Conservation (phyloP, 345 rosid genomes). For the sweet orange (Citrus sinensis) region DNA sequence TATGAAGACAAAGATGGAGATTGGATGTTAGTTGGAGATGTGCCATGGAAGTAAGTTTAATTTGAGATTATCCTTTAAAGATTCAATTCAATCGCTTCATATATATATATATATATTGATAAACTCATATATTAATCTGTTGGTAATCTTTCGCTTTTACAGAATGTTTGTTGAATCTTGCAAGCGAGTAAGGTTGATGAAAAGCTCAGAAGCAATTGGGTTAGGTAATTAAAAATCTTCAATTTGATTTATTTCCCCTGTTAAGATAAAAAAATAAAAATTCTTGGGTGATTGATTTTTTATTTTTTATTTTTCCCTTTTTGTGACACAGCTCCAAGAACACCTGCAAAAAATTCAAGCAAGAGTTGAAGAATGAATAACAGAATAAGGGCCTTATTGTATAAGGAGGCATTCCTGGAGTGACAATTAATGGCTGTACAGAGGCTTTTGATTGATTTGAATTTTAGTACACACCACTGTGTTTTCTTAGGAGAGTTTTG, state of each 20-base stretch:
- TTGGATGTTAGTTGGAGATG: constrained; percentile 90
- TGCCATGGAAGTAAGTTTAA: constrained; percentile 77
- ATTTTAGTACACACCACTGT: no score
- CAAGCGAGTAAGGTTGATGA: constrained; percentile 70
- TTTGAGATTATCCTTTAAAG: not conserved
- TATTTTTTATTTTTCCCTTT: not conserved
- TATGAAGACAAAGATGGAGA: constrained; percentile 87
- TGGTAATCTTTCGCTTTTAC: not conserved
- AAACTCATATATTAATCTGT: not conserved
- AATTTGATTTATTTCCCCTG: not conserved
- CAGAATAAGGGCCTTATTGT: no score
- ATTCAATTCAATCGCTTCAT: not conserved
- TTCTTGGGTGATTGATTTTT: not conserved
- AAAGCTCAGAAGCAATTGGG: constrained; percentile 47
- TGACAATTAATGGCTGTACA: constrained; percentile 24
- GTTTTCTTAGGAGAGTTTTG: constrained; percentile 4
- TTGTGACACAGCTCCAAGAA: constrained; percentile 29
- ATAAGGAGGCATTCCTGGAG: not conserved
- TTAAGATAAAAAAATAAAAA: no score
- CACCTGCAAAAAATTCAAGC: constrained; percentile 32
- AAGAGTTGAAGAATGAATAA: constrained; percentile 15
- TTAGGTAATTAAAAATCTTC: constrained; percentile 20
- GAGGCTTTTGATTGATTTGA: constrained; percentile 17
- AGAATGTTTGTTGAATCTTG: constrained; percentile 76
- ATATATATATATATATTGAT: not conserved